Evolutionary conservation across 192 early-diverging fungal genomes (phyloP).

Genomic region (Coemansia sp.): DNA sequence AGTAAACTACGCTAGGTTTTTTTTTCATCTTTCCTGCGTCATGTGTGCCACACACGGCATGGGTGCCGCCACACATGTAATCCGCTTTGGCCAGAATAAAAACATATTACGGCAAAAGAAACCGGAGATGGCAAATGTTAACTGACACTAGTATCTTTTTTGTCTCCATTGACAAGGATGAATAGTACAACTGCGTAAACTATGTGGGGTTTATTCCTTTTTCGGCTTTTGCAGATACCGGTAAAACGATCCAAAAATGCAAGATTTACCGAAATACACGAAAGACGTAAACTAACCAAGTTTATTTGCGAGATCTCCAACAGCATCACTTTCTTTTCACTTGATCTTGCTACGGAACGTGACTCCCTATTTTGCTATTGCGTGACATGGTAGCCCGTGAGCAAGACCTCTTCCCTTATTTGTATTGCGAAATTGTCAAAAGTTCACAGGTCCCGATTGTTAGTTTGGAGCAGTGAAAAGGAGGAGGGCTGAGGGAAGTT

Average conservation of each 20-base stretch:
- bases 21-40: not conserved
- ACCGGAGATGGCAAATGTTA: too few species aligned
- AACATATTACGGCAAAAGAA: not conserved
- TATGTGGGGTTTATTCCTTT: not conserved
- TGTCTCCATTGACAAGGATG: too few species aligned
- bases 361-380: not conserved
- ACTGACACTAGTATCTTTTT: too few species aligned
- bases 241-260: not conserved
- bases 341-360: not conserved
- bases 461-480: too few species aligned
- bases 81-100: not conserved
- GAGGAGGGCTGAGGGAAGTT: too few species aligned
- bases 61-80: not conserved
- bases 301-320: not conserved
- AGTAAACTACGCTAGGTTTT: too few species aligned
- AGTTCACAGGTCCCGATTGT: not conserved
- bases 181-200: not conserved
- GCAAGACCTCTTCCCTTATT: not conserved
- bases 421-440: not conserved
- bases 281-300: not conserved
- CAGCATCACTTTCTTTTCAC: not conserved
- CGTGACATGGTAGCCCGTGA: not conserved
- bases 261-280: slow-evolving; percentile 1
- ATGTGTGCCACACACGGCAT: not conserved
- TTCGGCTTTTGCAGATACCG: not conserved